Evolutionary conservation across 257 asterid genomes (phyloP), one percentile per base, ranked within the genome.

Genomic region (Solanum paucissectum): DNA sequence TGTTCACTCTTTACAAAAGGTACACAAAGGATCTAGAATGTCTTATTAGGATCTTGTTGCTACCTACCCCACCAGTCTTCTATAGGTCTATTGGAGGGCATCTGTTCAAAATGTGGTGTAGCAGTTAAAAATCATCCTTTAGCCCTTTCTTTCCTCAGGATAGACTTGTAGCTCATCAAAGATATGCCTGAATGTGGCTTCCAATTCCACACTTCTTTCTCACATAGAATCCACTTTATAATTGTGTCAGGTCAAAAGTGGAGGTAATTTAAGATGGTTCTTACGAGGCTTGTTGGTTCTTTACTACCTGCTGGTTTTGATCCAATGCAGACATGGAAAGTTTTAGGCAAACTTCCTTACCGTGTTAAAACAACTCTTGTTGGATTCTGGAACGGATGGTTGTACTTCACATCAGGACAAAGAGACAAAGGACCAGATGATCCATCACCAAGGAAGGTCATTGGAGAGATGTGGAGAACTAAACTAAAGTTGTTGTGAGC

Each of bases 401-500:
- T 95, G 91, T 95, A 96, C 90, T 96, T 95, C 88, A 94, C 98
- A 40, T 96, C 99, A 6, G 99, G 99, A 86, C 99, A 96, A 89
- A 92, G 99, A 85, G 99, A 96, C 89, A 94, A 88, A 91, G 99
- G 99, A 29, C 93, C 95, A 0, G 94, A 93, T 32, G 93, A 96
- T 91, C 99, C 99, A 38, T 90, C 95, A 2, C 99, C 98, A 36
- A 94, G 88, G 85, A 96, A 95, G 92, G 99, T 95, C 86, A 87
- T 94, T 52, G 99, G 98, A 86, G 98, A 96, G 89, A 87, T 94
- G 98, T 96, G 99, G 98, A 94, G 97, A 91, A 94, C 98, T 20
- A 92, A 94, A 88, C 91, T 96, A 88, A 87, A 84, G 49, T 86
- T 95, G 64, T 85, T 95, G 8, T 93, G 91, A 93, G 52, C 88